Evolutionary conservation across 1,139 yeast genomes (phyloP).

Genomic region (Sugiyamaella xylanicola): DNA sequence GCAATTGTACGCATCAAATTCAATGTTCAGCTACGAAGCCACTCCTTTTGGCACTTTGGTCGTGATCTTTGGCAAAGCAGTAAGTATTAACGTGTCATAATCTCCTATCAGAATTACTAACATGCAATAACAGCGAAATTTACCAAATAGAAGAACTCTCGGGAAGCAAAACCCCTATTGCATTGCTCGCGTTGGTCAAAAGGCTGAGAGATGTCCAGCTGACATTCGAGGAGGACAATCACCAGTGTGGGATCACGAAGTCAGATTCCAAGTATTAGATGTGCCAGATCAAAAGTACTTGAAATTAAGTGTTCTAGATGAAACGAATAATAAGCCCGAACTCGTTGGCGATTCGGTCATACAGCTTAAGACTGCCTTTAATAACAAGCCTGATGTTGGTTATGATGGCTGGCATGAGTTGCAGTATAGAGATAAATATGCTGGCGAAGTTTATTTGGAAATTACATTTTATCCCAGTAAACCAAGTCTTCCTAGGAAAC

Average conservation of each 20-base stretch:
- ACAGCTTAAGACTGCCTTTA: constrained; percentile 71
- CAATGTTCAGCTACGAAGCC: constrained; percentile 20
- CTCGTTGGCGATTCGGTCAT: constrained; percentile 82
- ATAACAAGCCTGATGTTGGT: constrained; percentile 65
- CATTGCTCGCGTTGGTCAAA: constrained; percentile 76
- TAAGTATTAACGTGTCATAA: constrained; percentile 27
- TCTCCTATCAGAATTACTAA: background rate
- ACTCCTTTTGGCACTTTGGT: constrained; percentile 42
- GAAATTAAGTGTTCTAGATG: constrained; percentile 79
- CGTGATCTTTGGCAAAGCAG: constrained; percentile 45
- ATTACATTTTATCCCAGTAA: constrained; percentile 79
- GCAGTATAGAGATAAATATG: constrained; percentile 67
- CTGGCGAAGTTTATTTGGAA: constrained; percentile 87
- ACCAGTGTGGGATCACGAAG: constrained; percentile 82
- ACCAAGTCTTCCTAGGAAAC: constrained; percentile 34
- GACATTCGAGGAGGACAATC: constrained; percentile 87
- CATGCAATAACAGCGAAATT: constrained; percentile 46
- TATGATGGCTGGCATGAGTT: constrained; percentile 86
- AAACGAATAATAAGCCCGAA: constrained; percentile 82
- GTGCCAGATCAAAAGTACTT: constrained; percentile 51
- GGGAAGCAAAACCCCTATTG: constrained; percentile 92
- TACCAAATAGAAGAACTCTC: constrained; percentile 77
- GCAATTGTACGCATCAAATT: too few relatives aligned
- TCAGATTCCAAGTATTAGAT: constrained; percentile 63
- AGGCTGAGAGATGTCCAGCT: constrained; percentile 72